Evolutionary conservation across 371 early-diverging fungal species (phyloP), one percentile per base, ranked within the genome.

Genomic region (Nematocida minor): DNA sequence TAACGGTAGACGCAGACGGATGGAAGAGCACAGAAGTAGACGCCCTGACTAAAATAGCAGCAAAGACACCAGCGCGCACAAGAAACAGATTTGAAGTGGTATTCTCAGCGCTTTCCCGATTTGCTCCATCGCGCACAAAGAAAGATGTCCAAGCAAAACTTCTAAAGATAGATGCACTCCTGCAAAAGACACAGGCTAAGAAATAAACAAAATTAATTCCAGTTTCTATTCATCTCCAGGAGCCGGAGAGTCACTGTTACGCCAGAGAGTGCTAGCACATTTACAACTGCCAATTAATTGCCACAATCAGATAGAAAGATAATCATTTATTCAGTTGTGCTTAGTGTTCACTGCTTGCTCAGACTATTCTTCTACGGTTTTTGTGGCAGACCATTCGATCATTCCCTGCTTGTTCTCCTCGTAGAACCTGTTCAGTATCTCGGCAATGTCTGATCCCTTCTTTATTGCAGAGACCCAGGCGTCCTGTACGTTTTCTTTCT

Each of bases 31-130:
- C 53, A 14, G 82, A 82, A 48, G 62, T 80, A 6, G 32, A 38
- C 36, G 49, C 63, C n/a, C 32, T 82, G 22, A 78, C 54, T 20
- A 71, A 79, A 40, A 41, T 82, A 20, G 29, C 66, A 25, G n/a
- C 32, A 48, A 38, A 66, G 22, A 54, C 69, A 38, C 70, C 70
- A 16, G 49, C 41, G 36, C 48, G 66, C 1, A 74, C 66, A 47
- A 82, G 68, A 60, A 71, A 74, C 63, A 68, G 79, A 63, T 62
- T 63, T 27, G 82, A 82, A 29, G 38, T 80, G 18, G 80, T 82
- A 18, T 41, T 64, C 55, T 63, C 77, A 16, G 27, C 57, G 16
- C 60, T 74, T 25, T 44, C 55, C 77, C 46, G 66, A 27, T 31
- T 32, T 20, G 79, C 44, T 16, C 62, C 62, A 4, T 31, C 44